A percentile compares a stretch with the other conserved stretches of the same genome.
Conservation (phyloP, 345 rosid species). For the Eucalyptus viminalis region DNA sequence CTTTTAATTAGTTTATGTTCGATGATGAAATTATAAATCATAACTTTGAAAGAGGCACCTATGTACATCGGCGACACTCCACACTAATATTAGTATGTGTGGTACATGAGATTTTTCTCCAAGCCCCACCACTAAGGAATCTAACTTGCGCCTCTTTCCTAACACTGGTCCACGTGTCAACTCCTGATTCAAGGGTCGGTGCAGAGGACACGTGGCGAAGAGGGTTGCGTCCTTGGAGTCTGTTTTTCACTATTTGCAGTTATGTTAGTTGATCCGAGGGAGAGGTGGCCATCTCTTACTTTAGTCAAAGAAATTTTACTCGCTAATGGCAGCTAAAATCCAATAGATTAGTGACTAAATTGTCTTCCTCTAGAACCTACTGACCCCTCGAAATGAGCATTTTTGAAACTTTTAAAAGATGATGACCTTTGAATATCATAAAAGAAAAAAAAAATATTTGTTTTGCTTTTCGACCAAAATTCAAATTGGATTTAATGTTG, state of each 20-base stretch:
- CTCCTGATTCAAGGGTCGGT: neutral
- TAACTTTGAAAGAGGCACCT: too few relatives aligned
- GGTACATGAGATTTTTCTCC: neutral
- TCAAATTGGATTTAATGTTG: rapidly evolving
- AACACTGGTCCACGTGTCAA: neutral
- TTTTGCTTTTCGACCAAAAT: too few relatives aligned
- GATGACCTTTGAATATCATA: neutral
- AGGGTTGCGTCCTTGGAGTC: neutral
- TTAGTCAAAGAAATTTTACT: neutral
- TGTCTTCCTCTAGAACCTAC: neutral
- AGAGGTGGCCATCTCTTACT: neutral
- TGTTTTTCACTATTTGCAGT: neutral
- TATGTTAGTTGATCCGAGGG: neutral
- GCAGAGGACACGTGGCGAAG: neutral
- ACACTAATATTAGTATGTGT: neutral
- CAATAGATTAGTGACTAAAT: neutral
- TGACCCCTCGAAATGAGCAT: neutral
- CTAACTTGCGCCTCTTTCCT: neutral
- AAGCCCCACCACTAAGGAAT: neutral
- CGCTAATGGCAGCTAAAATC: neutral
- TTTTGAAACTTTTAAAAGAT: neutral
- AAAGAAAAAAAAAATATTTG: too few relatives aligned
- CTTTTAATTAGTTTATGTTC: too few relatives aligned
- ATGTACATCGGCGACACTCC: neutral
- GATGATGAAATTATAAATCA: too few relatives aligned